Percentiles rank a stretch among this genome's conserved stretches.
Evolutionary conservation across 139 green algal genomes (phyloP).

Genomic region (Spirogloea muscicola): DNA sequence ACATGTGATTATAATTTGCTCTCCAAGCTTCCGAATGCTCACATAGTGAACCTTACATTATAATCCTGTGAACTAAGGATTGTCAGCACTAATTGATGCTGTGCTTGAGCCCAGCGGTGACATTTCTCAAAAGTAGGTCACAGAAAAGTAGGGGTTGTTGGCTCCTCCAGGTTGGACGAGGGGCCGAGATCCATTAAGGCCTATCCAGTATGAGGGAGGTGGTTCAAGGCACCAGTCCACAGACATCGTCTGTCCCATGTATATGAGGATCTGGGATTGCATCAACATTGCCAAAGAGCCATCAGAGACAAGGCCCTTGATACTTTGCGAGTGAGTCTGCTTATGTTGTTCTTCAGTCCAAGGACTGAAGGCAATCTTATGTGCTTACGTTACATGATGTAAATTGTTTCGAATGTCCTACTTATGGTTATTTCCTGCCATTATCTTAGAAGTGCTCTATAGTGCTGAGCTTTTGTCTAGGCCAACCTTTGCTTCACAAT

Average conservation of each 20-base stretch:
- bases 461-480: too few species aligned
- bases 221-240: slow-evolving; percentile 77
- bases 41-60: too few species aligned
- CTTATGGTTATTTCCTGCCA: too few species aligned
- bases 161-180: slow-evolving; percentile 26
- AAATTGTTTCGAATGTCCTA: too few species aligned
- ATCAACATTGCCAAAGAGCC: slow-evolving; percentile 41
- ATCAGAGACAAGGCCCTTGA: slow-evolving; percentile 68
- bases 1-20: not conserved
- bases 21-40: not conserved
- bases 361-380: too few species aligned
- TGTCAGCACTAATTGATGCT: not conserved
- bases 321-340: slow-evolving; percentile 83
- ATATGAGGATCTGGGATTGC: slow-evolving; percentile 19
- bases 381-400: too few species aligned
- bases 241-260: slow-evolving; percentile 95
- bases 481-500: too few species aligned
- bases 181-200: slow-evolving; percentile 46
- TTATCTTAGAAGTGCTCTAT: too few species aligned
- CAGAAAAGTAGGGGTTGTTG: too few species aligned
- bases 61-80: not conserved
- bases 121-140: too few species aligned
- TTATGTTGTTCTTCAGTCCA: too few species aligned
- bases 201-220: slow-evolving; percentile 74
- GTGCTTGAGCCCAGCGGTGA: too few species aligned